phyloP scores from a whole-genome alignment of 257 asterid species.

The Eustoma russellianum region DNA sequence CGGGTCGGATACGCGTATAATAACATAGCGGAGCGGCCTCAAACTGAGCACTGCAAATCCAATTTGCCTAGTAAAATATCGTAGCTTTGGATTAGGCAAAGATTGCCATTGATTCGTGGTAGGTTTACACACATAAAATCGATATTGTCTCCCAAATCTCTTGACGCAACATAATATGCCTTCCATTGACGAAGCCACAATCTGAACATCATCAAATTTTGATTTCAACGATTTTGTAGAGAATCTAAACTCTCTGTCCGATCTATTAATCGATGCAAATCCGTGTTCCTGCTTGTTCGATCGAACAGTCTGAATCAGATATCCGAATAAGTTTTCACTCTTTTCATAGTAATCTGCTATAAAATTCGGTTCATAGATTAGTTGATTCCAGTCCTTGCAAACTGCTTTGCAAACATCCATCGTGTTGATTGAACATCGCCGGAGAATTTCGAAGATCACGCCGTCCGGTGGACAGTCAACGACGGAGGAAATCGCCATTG shows the following conservation, averaged over 20 bases:
- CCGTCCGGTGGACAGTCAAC: too few relatives aligned
- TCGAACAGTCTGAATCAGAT: not conserved
- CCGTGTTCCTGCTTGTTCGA: not conserved
- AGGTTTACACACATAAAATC: slow-evolving; percentile 4
- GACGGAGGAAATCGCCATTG: too few relatives aligned
- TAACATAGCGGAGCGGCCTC: slow-evolving; percentile 7
- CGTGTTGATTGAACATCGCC: not conserved
- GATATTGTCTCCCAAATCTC: not conserved
- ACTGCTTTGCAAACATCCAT: slow-evolving; percentile 5
- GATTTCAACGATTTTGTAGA: too few relatives aligned
- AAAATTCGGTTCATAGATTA: not conserved
- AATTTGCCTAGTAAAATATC: not conserved
- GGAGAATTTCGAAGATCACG: slow-evolving; percentile 2
- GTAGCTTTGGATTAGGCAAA: slow-evolving; percentile 12
- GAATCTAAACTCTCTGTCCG: not conserved
- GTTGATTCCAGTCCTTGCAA: slow-evolving; percentile 4
- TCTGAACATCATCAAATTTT: not conserved
- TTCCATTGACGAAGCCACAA: slow-evolving; percentile 8
- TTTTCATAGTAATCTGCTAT: not conserved
- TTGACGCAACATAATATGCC: slow-evolving; percentile 13
- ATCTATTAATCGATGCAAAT: slow-evolving; percentile 3
- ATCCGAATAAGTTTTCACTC: not conserved
- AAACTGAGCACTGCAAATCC: not conserved
- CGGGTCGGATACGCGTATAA: slow-evolving; percentile 9
- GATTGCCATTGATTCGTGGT: slow-evolving; percentile 11